Conservation (phyloP, 2,329 filamentous ascomycete species). For the Aspergillus carbonarius region DNA sequence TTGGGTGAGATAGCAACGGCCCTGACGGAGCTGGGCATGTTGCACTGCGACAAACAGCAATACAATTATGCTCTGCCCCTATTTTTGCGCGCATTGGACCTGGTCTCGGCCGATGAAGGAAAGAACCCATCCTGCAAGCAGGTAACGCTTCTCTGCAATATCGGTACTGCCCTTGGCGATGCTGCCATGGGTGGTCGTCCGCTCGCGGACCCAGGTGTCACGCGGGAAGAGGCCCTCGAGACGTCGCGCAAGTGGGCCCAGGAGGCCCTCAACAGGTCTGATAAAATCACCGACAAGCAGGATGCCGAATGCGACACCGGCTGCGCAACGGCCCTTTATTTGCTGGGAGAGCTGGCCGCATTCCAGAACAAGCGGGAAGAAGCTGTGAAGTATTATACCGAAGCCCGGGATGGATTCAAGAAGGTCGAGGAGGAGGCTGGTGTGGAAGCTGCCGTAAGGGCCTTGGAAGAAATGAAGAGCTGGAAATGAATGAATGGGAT, state of each 20-base stretch:
- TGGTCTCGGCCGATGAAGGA: slow-evolving; percentile 55
- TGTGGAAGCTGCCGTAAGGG: not conserved
- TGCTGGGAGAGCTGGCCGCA: slow-evolving; percentile 79
- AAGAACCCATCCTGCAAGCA: slow-evolving; percentile 66
- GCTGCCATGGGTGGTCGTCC: slow-evolving; percentile 31
- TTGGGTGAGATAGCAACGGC: slow-evolving; percentile 38
- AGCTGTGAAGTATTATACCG: slow-evolving; percentile 66
- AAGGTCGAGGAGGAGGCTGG: slow-evolving; percentile 24
- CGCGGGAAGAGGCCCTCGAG: slow-evolving; percentile 62
- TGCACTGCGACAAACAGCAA: slow-evolving; percentile 71
- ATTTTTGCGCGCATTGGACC: slow-evolving; percentile 77
- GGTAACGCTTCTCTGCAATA: slow-evolving; percentile 67
- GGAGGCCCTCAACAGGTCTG: slow-evolving; percentile 69
- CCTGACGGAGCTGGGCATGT: slow-evolving; percentile 65
- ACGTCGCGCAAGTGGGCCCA: slow-evolving; percentile 75
- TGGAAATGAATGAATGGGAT: not conserved
- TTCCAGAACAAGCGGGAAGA: slow-evolving; percentile 66
- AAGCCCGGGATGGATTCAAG: slow-evolving; percentile 58
- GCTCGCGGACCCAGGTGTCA: slow-evolving; percentile 42
- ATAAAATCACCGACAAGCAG: slow-evolving; percentile 65
- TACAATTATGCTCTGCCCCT: slow-evolving; percentile 81
- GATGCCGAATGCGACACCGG: slow-evolving; percentile 79
- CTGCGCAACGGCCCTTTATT: slow-evolving; percentile 81
- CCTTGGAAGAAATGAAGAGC: not conserved
- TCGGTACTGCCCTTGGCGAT: slow-evolving; percentile 47